phyloP scores from a whole-genome alignment of 495 filamentous ascomycete species.

The Hyaloscypha finlandica region DNA sequence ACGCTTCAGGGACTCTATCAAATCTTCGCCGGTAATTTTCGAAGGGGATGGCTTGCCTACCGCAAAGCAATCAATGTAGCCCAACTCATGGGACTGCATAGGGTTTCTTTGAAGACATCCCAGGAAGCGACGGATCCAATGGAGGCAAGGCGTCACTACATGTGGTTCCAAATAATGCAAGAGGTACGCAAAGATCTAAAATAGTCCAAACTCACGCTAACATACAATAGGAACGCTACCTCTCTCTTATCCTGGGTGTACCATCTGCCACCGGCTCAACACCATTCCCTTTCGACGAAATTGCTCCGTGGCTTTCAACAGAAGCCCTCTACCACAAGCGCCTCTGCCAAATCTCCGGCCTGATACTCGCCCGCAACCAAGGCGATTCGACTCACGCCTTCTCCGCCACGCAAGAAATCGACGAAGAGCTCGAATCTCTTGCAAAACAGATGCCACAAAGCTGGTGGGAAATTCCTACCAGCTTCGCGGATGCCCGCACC shows the following conservation, averaged over 20 bases:
- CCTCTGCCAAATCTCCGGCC: slow-evolving; percentile 32
- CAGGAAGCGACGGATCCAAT: slow-evolving; percentile 37
- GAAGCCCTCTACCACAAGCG: slow-evolving; percentile 24
- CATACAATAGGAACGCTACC: slow-evolving; percentile 34
- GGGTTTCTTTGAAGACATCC: slow-evolving; percentile 22
- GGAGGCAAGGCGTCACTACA: slow-evolving; percentile 6
- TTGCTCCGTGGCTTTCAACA: slow-evolving; percentile 43
- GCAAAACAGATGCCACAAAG: slow-evolving; percentile 43
- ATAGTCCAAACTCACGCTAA: background rate
- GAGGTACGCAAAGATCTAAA: slow-evolving; percentile 1
- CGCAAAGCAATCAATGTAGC: slow-evolving; percentile 46
- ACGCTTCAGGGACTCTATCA: slow-evolving; percentile 51
- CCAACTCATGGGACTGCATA: slow-evolving; percentile 49
- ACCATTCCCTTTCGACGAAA: slow-evolving; percentile 2
- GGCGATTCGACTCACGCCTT: slow-evolving; percentile 10
- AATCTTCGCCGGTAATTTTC: slow-evolving; percentile 47
- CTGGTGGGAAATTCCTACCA: slow-evolving; percentile 25
- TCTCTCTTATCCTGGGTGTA: slow-evolving; percentile 36
- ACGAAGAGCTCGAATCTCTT: slow-evolving; percentile 43
- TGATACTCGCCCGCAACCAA: slow-evolving; percentile 45
- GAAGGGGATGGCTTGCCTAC: slow-evolving; percentile 43
- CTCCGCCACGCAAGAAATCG: slow-evolving; percentile 42
- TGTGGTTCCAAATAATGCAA: slow-evolving; percentile 5
- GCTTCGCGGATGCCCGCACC: background rate
- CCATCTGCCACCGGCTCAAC: slow-evolving; percentile 3